These are phyloP conservation scores for Podospora australis DNA, from an alignment of 495 filamentous ascomycete species.

Conservation along the genomic window DNA sequence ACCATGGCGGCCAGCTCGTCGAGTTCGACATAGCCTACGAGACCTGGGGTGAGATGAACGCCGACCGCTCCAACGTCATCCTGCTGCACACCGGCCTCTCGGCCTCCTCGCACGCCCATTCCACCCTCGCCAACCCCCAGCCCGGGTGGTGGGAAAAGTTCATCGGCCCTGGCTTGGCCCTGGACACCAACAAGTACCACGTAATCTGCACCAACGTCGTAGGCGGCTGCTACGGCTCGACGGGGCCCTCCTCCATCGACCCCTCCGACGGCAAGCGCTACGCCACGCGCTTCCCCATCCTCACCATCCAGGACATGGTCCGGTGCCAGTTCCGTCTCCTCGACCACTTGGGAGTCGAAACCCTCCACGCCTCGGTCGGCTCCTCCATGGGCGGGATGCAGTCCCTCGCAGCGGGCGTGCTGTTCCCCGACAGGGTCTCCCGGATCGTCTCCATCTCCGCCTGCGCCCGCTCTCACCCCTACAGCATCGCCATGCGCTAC, in stretches of 20 bases:
- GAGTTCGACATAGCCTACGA: conserved; percentile 91
- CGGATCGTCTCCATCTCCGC: conserved; percentile 86
- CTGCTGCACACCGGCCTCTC: conserved; percentile 91
- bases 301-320: conserved; percentile 98
- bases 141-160: conserved; percentile 99
- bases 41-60: conserved; percentile 81
- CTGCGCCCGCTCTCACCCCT: conserved; percentile 91
- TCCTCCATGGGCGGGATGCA: conserved; percentile 99
- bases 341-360: conserved; percentile 69
- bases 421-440: conserved; percentile 75
- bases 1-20: conserved; percentile 86
- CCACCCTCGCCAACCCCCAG: conserved; percentile 74
- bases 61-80: conserved; percentile 80
- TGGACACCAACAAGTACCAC: conserved; percentile 89
- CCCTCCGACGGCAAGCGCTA: conserved; percentile 83
- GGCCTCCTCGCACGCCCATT: conserved; percentile 92
- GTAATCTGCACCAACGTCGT: conserved; percentile 96
- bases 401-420: conserved; percentile 79
- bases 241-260: conserved; percentile 81
- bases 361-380: conserved; percentile 86
- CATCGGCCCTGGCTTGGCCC: conserved; percentile 77
- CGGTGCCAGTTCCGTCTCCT: conserved; percentile 88
- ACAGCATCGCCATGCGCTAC: conserved; percentile 98
- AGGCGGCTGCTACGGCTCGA: conserved; percentile 94
- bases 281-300: conserved; percentile 91